phyloP scores from a whole-genome alignment of 1,139 yeast genomes.

The Hyphopichia buzzinii region DNA sequence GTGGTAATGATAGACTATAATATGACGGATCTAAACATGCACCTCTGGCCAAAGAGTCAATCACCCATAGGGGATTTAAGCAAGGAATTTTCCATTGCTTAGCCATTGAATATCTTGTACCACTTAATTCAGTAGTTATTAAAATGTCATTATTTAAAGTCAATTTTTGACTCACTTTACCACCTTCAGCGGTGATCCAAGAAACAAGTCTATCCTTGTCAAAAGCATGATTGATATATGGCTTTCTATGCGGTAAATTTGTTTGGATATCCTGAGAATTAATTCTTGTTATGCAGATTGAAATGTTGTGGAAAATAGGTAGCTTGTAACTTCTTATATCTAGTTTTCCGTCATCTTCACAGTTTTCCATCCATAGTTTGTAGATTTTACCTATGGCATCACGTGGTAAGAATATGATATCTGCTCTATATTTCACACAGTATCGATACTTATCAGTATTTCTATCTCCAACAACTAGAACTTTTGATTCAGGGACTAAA shows the following conservation, averaged over 20 bases:
- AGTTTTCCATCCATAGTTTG: constrained; percentile 54
- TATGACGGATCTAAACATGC: constrained; percentile 54
- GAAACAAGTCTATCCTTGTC: constrained; percentile 14
- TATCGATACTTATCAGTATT: constrained; percentile 68
- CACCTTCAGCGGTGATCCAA: constrained; percentile 53
- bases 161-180: constrained; percentile 55
- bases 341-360: constrained; percentile 22
- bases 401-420: constrained; percentile 54
- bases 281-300: constrained; percentile 55
- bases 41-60: constrained; percentile 59
- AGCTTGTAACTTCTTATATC: constrained; percentile 26
- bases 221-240: constrained; percentile 11
- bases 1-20: constrained; percentile 29
- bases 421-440: constrained; percentile 58
- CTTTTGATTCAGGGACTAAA: constrained; percentile 65
- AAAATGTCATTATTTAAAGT: constrained; percentile 52
- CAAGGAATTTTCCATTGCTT: constrained; percentile 65
- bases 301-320: constrained; percentile 46
- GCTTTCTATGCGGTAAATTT: constrained; percentile 11
- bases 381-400: constrained; percentile 46
- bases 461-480: constrained; percentile 64
- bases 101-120: constrained; percentile 65
- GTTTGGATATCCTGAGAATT: constrained; percentile 20
- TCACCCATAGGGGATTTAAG: constrained; percentile 74
- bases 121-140: constrained; percentile 51